Evolutionary conservation across 2,329 filamentous ascomycete species (phyloP).

Genomic region (Thelonectria olida): DNA sequence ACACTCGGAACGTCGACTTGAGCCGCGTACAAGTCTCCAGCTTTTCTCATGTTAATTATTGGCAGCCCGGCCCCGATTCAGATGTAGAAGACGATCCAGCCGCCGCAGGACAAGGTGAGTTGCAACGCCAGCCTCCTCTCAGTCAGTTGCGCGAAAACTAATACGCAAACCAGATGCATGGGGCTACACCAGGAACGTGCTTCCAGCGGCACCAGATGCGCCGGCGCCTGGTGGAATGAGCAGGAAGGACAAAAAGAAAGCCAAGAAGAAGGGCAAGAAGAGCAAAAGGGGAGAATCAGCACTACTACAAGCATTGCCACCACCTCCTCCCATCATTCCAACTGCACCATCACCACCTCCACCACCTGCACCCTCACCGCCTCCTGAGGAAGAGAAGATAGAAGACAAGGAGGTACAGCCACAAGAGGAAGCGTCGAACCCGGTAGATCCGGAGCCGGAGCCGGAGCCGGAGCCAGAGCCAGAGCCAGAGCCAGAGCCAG

Average conservation of each 20-base stretch:
- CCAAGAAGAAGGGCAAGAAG: conserved; percentile 24
- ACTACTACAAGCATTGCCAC: conserved; percentile 8
- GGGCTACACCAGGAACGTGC: conserved; percentile 21
- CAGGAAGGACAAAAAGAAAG: conserved; percentile 35
- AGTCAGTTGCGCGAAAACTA: background rate
- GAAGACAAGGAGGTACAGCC: conserved; percentile 27
- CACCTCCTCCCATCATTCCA: conserved; percentile 24
- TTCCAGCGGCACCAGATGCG: conserved; percentile 13
- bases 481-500: background rate
- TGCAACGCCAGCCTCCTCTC: background rate
- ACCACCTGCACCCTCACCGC: conserved; percentile 1
- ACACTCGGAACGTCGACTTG: conserved; percentile 51
- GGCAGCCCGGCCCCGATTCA: conserved; percentile 48
- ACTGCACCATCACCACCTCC: conserved; percentile 5
- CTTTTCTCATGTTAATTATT: conserved; percentile 55
- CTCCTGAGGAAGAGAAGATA: conserved; percentile 28
- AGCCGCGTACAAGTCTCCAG: conserved; percentile 52
- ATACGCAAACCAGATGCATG: background rate
- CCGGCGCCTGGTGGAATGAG: conserved; percentile 14
- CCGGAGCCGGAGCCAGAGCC: too few species aligned
- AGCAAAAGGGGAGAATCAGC: conserved; percentile 5
- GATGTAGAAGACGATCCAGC: conserved; percentile 47
- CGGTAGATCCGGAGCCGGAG: background rate
- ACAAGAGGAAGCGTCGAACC: conserved; percentile 21
- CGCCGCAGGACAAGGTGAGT: conserved; percentile 34